Percentiles rank a stretch among this genome's conserved stretches.
Evolutionary conservation across 352 stramenopile genomes (phyloP).

Genomic region (Phytophthora cajani): DNA sequence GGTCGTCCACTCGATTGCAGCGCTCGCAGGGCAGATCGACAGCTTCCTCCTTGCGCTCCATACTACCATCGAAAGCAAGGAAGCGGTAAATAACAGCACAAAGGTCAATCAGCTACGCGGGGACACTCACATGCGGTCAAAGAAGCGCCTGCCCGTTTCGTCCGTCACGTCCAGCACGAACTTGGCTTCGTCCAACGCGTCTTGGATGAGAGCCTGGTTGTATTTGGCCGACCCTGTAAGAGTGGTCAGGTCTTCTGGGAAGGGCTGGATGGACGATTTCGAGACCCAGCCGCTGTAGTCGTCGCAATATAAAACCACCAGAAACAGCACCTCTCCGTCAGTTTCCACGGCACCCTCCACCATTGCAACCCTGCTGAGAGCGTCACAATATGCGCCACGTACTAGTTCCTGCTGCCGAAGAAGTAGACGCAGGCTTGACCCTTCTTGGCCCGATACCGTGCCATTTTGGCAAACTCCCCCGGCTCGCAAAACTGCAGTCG

Average conservation of each 20-base stretch:
- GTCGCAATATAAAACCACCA: neutral
- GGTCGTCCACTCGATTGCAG: slow-evolving; percentile 82
- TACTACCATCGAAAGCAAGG: slow-evolving; percentile 43
- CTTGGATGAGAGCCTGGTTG: slow-evolving; percentile 70
- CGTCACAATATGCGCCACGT: slow-evolving; percentile 26
- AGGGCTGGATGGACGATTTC: slow-evolving; percentile 73
- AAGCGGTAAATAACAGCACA: slow-evolving; percentile 1
- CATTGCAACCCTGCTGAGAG: neutral
- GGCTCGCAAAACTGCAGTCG: slow-evolving; percentile 76
- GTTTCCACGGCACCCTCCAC: neutral
- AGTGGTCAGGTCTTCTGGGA: slow-evolving; percentile 66
- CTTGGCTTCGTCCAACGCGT: slow-evolving; percentile 77
- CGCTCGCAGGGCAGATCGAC: slow-evolving; percentile 86
- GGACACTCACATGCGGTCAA: slow-evolving; percentile 77
- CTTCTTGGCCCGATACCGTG: slow-evolving; percentile 75
- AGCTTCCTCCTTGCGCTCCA: slow-evolving; percentile 65
- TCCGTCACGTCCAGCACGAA: slow-evolving; percentile 70
- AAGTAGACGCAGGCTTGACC: slow-evolving; percentile 87
- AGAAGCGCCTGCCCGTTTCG: slow-evolving; percentile 63
- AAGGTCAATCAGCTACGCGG: neutral
- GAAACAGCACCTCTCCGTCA: slow-evolving; percentile 3
- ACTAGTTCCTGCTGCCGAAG: slow-evolving; percentile 89
- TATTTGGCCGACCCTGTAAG: slow-evolving; percentile 78
- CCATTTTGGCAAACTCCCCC: slow-evolving; percentile 85
- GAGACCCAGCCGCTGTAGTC: slow-evolving; percentile 75